Conservation (phyloP, 1,139 yeast species). For the Casaregolazyma lundiana region DNA sequence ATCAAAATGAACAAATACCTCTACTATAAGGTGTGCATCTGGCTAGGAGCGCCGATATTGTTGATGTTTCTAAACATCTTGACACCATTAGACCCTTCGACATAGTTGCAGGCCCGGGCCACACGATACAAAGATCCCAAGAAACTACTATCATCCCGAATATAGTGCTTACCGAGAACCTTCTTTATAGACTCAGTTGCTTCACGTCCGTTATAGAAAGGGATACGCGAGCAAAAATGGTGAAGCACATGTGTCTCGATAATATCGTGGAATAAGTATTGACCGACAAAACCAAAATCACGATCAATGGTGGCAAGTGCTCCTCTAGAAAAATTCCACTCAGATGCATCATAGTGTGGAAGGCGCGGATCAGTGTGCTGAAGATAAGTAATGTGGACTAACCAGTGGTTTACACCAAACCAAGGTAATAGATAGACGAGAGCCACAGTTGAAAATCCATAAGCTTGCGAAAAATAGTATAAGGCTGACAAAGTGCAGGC, state of each 20-base stretch:
- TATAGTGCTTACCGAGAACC: conserved; percentile 79
- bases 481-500: conserved; percentile 48
- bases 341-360: conserved; percentile 70
- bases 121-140: conserved; percentile 67
- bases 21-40: conserved; percentile 11
- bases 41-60: conserved; percentile 42
- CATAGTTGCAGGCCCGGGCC: conserved; percentile 72
- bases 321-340: conserved; percentile 86
- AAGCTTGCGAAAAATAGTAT: conserved; percentile 58
- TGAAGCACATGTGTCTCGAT: conserved; percentile 88
- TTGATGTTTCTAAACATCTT: conserved; percentile 74
- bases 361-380: conserved; percentile 79
- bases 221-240: conserved; percentile 79
- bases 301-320: conserved; percentile 87
- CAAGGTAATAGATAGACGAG: conserved; percentile 77
- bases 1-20: conserved; percentile 8
- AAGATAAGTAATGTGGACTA: conserved; percentile 76
- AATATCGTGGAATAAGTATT: conserved; percentile 78
- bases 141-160: conserved; percentile 65
- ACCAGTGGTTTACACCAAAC: conserved; percentile 83
- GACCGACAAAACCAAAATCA: conserved; percentile 76
- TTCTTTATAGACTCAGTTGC: conserved; percentile 74
- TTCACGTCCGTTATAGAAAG: conserved; percentile 79
- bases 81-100: conserved; percentile 76
- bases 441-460: conserved; percentile 59